These are phyloP conservation scores for Neofusicoccum laricinum DNA, from an alignment of 2,329 filamentous ascomycete species.

Conservation along the genomic window DNA sequence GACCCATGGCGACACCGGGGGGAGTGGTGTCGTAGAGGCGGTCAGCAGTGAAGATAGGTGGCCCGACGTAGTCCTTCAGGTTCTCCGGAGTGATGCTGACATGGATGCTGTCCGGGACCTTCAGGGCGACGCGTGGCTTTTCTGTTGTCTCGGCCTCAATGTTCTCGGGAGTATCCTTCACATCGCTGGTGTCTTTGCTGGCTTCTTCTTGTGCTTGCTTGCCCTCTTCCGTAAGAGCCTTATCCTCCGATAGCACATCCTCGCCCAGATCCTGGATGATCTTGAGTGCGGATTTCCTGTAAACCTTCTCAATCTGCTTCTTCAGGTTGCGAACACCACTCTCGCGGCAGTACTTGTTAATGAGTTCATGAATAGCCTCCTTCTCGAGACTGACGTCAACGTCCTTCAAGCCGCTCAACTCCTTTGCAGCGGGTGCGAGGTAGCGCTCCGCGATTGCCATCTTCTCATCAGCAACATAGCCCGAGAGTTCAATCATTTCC, in stretches of 20 bases:
- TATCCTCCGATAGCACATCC: slow-evolving; percentile 73
- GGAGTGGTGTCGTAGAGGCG: slow-evolving; percentile 92
- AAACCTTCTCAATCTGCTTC: slow-evolving; percentile 99
- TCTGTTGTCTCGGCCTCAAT: slow-evolving; percentile 61
- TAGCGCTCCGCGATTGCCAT: slow-evolving; percentile 97
- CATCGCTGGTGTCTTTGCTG: slow-evolving; percentile 62
- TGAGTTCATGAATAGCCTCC: slow-evolving; percentile 89
- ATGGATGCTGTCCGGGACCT: slow-evolving; percentile 83
- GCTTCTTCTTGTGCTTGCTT: slow-evolving; percentile 72
- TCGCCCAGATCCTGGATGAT: slow-evolving; percentile 95
- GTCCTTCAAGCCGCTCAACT: slow-evolving; percentile 83
- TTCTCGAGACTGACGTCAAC: slow-evolving; percentile 85
- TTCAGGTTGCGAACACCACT: slow-evolving; percentile 96
- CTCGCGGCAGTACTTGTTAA: slow-evolving; percentile 97
- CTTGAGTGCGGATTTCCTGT: slow-evolving; percentile 93
- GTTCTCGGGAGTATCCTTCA: slow-evolving; percentile 59
- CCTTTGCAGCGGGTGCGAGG: slow-evolving; percentile 89
- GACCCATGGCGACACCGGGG: slow-evolving; percentile 92
- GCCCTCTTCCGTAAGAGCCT: slow-evolving; percentile 80
- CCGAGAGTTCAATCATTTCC: slow-evolving; percentile 95
- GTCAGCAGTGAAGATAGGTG: slow-evolving; percentile 92
- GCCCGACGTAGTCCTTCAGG: slow-evolving; percentile 93
- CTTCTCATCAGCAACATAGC: slow-evolving; percentile 97
- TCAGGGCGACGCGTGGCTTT: slow-evolving; percentile 69
- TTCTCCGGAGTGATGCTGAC: slow-evolving; percentile 85